phyloP scores from a whole-genome alignment of 768 basidiomycete species.

The Xerocomellus intermedius region DNA sequence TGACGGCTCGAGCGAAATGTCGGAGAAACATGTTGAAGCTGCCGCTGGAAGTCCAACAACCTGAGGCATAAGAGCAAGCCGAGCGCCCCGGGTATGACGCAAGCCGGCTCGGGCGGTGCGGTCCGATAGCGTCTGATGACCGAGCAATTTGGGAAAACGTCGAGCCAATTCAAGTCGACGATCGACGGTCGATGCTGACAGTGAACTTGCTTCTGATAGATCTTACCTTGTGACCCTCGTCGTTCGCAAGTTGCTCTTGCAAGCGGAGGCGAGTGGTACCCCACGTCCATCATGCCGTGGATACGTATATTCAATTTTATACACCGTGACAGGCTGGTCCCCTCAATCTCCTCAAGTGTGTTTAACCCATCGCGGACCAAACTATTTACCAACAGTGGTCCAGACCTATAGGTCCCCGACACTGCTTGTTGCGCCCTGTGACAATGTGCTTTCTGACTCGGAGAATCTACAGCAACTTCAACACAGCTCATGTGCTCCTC shows the following conservation, averaged over 20 bases:
- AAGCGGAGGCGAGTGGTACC: too few species aligned
- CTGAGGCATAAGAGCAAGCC: neutral
- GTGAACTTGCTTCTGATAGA: neutral
- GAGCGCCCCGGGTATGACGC: neutral
- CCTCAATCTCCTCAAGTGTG: neutral
- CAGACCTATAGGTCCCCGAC: too few species aligned
- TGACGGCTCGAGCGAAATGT: neutral
- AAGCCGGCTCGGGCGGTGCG: neutral
- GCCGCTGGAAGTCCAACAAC: neutral
- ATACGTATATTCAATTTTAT: too few species aligned
- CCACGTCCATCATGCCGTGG: too few species aligned
- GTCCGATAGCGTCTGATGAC: neutral
- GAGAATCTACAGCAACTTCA: too few species aligned
- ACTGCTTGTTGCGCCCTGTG: too few species aligned
- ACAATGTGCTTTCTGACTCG: too few species aligned
- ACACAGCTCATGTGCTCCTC: neutral
- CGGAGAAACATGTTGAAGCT: slow-evolving; percentile 4
- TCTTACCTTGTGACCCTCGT: neutral
- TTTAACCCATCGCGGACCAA: too few species aligned
- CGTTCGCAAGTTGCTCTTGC: neutral
- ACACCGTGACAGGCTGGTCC: too few species aligned
- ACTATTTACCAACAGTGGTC: too few species aligned
- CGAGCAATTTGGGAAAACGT: neutral
- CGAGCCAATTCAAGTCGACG: neutral
- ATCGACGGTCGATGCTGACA: neutral